phyloP scores from a whole-genome alignment of 768 basidiomycete genomes.

The Agrocybe chaxingu region DNA sequence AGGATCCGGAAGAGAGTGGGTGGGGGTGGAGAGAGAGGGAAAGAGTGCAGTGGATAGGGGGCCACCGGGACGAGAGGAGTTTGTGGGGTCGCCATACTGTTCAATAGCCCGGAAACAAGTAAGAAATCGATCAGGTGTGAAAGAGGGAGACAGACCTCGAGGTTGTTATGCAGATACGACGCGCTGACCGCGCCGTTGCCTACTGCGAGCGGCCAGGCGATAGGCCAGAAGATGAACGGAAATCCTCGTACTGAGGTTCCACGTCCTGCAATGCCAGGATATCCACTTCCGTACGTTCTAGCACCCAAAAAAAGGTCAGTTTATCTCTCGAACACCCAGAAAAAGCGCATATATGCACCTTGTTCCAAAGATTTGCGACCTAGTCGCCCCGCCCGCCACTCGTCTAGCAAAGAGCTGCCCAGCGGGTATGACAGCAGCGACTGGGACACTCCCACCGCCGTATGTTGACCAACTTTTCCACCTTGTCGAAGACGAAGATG shows the following conservation, averaged over 20 bases:
- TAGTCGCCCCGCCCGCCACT: slow-evolving; percentile 44
- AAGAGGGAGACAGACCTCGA: slow-evolving; percentile 31
- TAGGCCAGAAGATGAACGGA: slow-evolving; percentile 63
- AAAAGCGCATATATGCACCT: slow-evolving; percentile 26
- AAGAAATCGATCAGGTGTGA: background rate
- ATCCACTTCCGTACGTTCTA: slow-evolving; percentile 60
- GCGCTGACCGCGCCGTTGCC: slow-evolving; percentile 22
- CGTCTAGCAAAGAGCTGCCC: slow-evolving; percentile 44
- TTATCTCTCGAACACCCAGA: background rate
- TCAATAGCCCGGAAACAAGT: background rate
- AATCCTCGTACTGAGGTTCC: slow-evolving; percentile 49
- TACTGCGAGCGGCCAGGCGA: slow-evolving; percentile 38
- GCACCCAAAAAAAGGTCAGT: background rate
- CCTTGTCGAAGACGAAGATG: slow-evolving; percentile 8
- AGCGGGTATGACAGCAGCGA: slow-evolving; percentile 28
- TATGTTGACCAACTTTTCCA: slow-evolving; percentile 14
- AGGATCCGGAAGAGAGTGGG: slow-evolving; percentile 38
- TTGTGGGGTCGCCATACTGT: slow-evolving; percentile 42
- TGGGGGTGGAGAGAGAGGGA: slow-evolving; percentile 29
- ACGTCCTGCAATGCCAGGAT: slow-evolving; percentile 41
- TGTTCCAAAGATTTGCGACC: slow-evolving; percentile 38
- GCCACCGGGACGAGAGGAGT: slow-evolving; percentile 45
- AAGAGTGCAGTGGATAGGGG: slow-evolving; percentile 37
- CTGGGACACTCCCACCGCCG: slow-evolving; percentile 19
- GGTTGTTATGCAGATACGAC: slow-evolving; percentile 19